phyloP scores from a whole-genome alignment of 208 protist genomes.

The Leishmania turanica region DNA sequence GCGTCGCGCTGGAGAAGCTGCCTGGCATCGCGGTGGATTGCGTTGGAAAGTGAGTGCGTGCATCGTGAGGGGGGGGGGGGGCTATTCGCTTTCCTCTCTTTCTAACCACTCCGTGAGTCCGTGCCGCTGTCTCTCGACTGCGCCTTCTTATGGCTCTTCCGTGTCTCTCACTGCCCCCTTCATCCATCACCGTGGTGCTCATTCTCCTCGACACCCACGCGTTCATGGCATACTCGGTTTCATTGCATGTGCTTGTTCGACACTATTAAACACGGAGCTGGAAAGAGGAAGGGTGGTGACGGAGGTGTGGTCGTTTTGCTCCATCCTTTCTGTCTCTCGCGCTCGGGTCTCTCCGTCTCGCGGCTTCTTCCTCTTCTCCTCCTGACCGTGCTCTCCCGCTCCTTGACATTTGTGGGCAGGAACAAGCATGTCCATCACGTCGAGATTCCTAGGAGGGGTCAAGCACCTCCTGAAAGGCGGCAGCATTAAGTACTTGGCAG shows the following conservation, averaged over 20 bases:
- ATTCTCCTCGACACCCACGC: not conserved
- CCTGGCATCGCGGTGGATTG: not conserved
- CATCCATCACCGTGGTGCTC: not conserved
- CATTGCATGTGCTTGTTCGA: not conserved
- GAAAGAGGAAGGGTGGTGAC: not conserved
- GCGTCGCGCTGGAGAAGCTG: not conserved
- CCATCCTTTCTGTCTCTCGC: not conserved
- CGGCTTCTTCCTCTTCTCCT: not conserved
- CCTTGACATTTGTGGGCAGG: not conserved
- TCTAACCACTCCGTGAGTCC: not conserved
- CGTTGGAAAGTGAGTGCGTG: not conserved
- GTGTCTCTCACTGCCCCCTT: not conserved
- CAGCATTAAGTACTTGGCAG: conserved; percentile 71
- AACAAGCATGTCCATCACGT: conserved; percentile 22
- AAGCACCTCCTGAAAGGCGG: conserved; percentile 69
- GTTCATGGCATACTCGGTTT: not conserved
- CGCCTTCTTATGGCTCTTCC: not conserved
- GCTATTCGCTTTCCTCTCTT: conserved; percentile 1
- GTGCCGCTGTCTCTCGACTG: not conserved
- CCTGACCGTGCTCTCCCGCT: not conserved
- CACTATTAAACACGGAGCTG: not conserved
- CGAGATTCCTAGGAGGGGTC: conserved; percentile 39
- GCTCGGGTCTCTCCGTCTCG: not conserved
- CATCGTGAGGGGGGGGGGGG: not conserved
- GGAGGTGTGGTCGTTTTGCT: not conserved